phyloP scores from a whole-genome alignment of 2,329 filamentous ascomycete species.

The Hyphodiscus sp. region DNA sequence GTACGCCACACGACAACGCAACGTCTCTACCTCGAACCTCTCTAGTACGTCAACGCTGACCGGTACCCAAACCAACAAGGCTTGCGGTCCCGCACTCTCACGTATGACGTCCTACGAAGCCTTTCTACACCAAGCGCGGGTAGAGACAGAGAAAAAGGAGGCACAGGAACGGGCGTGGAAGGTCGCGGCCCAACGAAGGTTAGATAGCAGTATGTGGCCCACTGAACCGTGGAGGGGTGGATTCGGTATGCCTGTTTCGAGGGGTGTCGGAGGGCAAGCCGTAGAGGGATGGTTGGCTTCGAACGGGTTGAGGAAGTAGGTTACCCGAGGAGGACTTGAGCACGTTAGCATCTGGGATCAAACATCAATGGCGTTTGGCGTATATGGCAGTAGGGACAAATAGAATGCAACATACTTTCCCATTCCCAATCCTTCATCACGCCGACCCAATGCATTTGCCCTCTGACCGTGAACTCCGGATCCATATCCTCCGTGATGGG shows the following conservation, averaged over 20 bases:
- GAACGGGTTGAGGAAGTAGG: not conserved
- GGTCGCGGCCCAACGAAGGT: not conserved
- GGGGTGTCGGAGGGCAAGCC: not conserved
- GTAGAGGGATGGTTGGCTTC: not conserved
- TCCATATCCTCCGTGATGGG: conserved; percentile 40
- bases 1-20: not conserved
- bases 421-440: conserved; percentile 69
- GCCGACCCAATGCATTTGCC: conserved; percentile 60
- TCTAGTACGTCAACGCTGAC: not conserved
- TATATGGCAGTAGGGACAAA: not conserved
- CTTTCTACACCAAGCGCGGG: not conserved
- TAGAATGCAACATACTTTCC: conserved; percentile 46
- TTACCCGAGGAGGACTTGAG: not conserved
- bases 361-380: not conserved
- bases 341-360: not conserved
- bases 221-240: not conserved
- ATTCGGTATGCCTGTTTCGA: not conserved
- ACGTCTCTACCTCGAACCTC: not conserved
- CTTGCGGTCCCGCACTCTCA: not conserved
- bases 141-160: not conserved
- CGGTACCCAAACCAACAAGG: not conserved
- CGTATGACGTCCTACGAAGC: not conserved
- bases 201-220: not conserved
- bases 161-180: not conserved
- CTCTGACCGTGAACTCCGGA: conserved; percentile 57